phyloP scores from a whole-genome alignment of 257 asterid genomes.

The Penstemon davidsonii region DNA sequence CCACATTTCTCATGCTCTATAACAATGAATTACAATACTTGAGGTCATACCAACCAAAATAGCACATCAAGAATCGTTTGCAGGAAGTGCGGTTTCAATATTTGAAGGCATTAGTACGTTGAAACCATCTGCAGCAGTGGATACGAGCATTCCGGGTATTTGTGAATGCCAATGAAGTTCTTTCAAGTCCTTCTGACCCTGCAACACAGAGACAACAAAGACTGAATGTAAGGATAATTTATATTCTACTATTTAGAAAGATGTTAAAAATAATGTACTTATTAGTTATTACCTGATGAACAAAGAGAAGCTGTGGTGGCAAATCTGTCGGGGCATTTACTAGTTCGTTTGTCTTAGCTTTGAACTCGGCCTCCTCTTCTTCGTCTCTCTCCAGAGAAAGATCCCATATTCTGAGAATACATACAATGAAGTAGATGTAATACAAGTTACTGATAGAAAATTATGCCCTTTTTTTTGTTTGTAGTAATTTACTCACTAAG shows the following conservation, averaged over 20 bases:
- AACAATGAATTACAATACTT: no score
- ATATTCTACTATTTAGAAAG: not conserved
- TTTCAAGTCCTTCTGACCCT: slow-evolving; percentile 98
- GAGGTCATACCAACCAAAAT: no score
- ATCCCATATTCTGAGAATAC: slow-evolving; percentile 77
- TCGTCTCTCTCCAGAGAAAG: slow-evolving; percentile 89
- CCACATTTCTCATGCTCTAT: no score
- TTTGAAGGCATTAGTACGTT: slow-evolving; percentile 87
- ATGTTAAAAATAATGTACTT: not conserved
- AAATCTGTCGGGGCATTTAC: slow-evolving; percentile 80
- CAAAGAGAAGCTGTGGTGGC: slow-evolving; percentile 94
- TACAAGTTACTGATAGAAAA: not conserved
- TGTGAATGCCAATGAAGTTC: slow-evolving; percentile 95
- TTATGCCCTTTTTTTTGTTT: no score
- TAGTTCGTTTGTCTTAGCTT: slow-evolving; percentile 60
- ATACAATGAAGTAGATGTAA: not conserved
- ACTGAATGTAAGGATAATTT: not conserved
- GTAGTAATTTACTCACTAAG: not conserved
- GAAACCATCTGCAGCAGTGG: slow-evolving; percentile 93
- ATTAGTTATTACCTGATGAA: slow-evolving; percentile 72
- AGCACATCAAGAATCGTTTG: no score
- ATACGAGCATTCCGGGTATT: slow-evolving; percentile 86
- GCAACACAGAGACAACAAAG: slow-evolving; percentile 22
- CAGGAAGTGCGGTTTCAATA: slow-evolving; percentile 54
- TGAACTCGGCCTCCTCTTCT: slow-evolving; percentile 93